These are phyloP conservation scores for Coemansia nantahalensis DNA, from an alignment of 192 early-diverging fungal genomes.

Conservation along the genomic window DNA sequence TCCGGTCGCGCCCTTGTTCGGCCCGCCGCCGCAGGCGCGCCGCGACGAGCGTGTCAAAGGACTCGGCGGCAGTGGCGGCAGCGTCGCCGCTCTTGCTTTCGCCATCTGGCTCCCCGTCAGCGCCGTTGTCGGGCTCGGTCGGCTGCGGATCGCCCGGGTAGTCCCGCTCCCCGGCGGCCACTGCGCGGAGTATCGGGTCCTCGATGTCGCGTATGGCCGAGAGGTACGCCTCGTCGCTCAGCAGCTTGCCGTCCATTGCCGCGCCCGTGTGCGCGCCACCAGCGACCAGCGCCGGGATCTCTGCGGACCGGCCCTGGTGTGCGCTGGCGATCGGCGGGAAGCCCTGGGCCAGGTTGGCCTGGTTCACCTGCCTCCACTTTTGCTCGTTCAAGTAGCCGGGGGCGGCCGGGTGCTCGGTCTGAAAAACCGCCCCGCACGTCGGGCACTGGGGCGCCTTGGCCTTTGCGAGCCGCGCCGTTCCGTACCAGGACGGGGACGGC, in stretches of 20 bases:
- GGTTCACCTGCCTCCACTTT: slow-evolving; percentile 42
- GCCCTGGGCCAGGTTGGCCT: slow-evolving; percentile 40
- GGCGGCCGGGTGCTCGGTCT: slow-evolving; percentile 34
- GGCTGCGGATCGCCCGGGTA: slow-evolving; percentile 8
- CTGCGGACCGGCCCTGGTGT: not conserved
- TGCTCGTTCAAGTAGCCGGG: slow-evolving; percentile 57
- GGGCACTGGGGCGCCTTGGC: slow-evolving; percentile 54
- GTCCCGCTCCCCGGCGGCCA: slow-evolving; percentile 27
- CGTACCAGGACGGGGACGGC: not conserved
- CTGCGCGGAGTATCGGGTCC: slow-evolving; percentile 26
- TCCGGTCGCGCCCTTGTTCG: slow-evolving; percentile 44
- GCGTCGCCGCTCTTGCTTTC: not conserved
- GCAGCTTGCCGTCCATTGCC: slow-evolving; percentile 6
- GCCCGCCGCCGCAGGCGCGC: slow-evolving; percentile 31
- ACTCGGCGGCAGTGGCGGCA: not conserved
- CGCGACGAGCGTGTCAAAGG: slow-evolving; percentile 16
- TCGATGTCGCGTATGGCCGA: slow-evolving; percentile 40
- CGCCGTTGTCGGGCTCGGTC: not conserved
- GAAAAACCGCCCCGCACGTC: slow-evolving; percentile 68
- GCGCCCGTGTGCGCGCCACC: not conserved
- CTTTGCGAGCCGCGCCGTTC: slow-evolving; percentile 22
- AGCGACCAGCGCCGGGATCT: slow-evolving; percentile 8
- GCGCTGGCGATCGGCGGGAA: slow-evolving; percentile 3
- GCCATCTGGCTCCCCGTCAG: not conserved
- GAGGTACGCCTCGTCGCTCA: slow-evolving; percentile 51